These are phyloP conservation scores for Sporothrix humicola DNA, from an alignment of 2,329 filamentous ascomycete genomes.

Conservation along the genomic window DNA sequence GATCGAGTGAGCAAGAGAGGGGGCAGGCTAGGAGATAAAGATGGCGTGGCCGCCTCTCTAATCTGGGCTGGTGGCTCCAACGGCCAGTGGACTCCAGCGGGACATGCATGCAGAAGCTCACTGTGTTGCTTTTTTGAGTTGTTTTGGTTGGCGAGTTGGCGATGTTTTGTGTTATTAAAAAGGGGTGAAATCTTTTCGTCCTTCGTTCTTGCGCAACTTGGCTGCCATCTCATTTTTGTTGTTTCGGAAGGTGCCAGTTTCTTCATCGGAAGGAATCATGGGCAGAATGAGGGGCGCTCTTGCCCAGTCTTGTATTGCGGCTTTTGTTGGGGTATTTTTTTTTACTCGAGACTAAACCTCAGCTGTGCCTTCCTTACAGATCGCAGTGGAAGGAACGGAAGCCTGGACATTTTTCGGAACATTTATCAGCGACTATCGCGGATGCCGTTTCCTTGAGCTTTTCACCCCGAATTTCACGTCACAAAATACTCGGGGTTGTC, in stretches of 20 bases:
- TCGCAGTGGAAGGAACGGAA: not conserved
- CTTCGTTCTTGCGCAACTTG: not conserved
- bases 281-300: slow-evolving; percentile 3
- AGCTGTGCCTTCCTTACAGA: not conserved
- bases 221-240: not conserved
- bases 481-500: not conserved
- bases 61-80: not conserved
- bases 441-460: not conserved
- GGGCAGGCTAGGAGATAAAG: slow-evolving; percentile 11
- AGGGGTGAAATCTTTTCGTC: not conserved
- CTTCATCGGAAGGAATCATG: slow-evolving; percentile 2
- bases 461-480: not conserved
- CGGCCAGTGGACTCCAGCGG: slow-evolving; percentile 4
- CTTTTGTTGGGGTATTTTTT: not conserved
- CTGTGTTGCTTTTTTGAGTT: not conserved
- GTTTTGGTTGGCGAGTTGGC: not conserved
- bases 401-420: not conserved
- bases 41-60: not conserved
- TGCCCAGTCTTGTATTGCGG: not conserved
- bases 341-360: not conserved
- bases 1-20: not conserved
- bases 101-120: not conserved
- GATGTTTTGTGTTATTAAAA: not conserved
- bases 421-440: slow-evolving; percentile 23
- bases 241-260: slow-evolving; percentile 8